Evolutionary conservation across 129 eudicot genomes (phyloP).

Genomic region (Daucus carota): DH1_v3.0 NC_030382.2:26833001-26833500

Average conservation of each 20-base stretch:
- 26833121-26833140: background rate
- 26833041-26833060: background rate
- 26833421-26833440: constrained; percentile 70
- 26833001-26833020: background rate
- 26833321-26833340: background rate
- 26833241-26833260: background rate
- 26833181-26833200: background rate
- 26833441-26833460: constrained; percentile 62
- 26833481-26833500: constrained; percentile 57
- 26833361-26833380: constrained; percentile 87
- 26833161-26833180: background rate
- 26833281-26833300: background rate
- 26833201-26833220: background rate
- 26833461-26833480: constrained; percentile 48
- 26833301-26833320: background rate
- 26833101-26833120: background rate
- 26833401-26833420: constrained; percentile 84
- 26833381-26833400: constrained; percentile 64
- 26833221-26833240: background rate
- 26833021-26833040: background rate
- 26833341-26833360: constrained; percentile 26
- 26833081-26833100: background rate
- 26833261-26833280: background rate
- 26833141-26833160: background rate
- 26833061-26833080: background rate